Evolutionary conservation across 129 eudicot species (phyloP).

Genomic region (Erigeron canadensis): DNA sequence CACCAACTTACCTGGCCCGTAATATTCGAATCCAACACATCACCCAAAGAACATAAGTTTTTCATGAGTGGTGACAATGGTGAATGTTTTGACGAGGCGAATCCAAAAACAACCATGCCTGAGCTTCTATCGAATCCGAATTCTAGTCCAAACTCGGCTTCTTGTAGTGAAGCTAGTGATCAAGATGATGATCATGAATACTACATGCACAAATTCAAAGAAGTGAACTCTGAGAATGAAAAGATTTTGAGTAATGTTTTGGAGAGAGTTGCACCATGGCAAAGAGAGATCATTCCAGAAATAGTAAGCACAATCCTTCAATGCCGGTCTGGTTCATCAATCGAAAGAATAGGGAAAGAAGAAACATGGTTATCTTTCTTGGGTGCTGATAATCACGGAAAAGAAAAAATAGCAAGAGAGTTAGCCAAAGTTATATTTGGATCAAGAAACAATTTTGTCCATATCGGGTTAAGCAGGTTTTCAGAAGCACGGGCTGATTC

Average conservation of each 20-base stretch:
- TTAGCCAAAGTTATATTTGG: constrained; percentile 67
- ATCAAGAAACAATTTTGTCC: constrained; percentile 40
- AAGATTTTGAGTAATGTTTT: constrained; percentile 49
- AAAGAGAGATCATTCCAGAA: constrained; percentile 56
- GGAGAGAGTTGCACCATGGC: constrained; percentile 84
- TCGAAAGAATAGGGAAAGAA: constrained; percentile 34
- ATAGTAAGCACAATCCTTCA: constrained; percentile 55
- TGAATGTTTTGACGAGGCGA: constrained; percentile 36
- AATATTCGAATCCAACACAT: constrained; percentile 43
- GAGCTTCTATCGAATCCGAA: constrained; percentile 86
- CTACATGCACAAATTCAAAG: constrained; percentile 47
- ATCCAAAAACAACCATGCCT: constrained; percentile 37
- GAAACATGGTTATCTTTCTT: constrained; percentile 72
- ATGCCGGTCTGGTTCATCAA: constrained; percentile 54
- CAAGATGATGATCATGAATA: constrained; percentile 26
- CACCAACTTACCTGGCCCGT: constrained; percentile 44
- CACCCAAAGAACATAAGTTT: constrained; percentile 55
- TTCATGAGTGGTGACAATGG: constrained; percentile 27
- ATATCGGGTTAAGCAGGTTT: constrained; percentile 51
- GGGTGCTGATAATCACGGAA: constrained; percentile 63
- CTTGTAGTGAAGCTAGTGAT: constrained; percentile 76
- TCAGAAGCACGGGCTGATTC: constrained; percentile 56
- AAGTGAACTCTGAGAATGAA: constrained; percentile 51
- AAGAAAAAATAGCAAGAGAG: constrained; percentile 56
- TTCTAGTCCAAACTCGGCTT: constrained; percentile 89